Percentiles rank a stretch among this genome's conserved stretches.
phyloP scores from a whole-genome alignment of 352 stramenopile genomes.

The Phytophthora multivora region DNA sequence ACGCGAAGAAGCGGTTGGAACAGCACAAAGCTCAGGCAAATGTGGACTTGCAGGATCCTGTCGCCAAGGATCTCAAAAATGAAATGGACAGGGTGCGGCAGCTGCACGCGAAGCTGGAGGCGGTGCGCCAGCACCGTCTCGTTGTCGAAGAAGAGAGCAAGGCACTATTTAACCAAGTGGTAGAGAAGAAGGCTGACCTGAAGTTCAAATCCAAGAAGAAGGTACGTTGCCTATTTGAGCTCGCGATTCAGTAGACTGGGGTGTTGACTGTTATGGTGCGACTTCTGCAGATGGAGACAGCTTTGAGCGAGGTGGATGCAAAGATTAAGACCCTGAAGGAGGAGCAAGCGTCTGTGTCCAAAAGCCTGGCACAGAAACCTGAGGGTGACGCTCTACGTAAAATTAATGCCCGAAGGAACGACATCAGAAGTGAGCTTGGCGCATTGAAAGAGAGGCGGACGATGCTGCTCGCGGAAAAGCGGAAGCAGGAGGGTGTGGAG shows the following conservation, averaged over 20 bases:
- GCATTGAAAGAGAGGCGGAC: constrained; percentile 83
- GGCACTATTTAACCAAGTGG: constrained; percentile 88
- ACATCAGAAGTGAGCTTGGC: constrained; percentile 85
- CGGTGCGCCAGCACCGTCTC: constrained; percentile 84
- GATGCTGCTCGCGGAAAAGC: constrained; percentile 79
- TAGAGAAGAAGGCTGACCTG: constrained; percentile 89
- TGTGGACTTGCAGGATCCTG: constrained; percentile 71
- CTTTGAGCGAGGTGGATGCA: constrained; percentile 79
- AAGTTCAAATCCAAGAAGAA: constrained; percentile 92
- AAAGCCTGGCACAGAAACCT: constrained; percentile 74
- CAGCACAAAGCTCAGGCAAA: constrained; percentile 83
- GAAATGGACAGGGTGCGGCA: constrained; percentile 88
- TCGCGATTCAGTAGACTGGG: neutral
- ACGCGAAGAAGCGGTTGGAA: constrained; percentile 82
- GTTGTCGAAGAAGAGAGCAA: constrained; percentile 90
- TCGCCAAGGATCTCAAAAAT: constrained; percentile 81
- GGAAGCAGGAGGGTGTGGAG: constrained; percentile 77
- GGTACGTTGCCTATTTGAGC: constrained; percentile 29
- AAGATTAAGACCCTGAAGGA: constrained; percentile 85
- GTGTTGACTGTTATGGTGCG: constrained; percentile 8
- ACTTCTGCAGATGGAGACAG: constrained; percentile 65
- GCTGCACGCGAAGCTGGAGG: constrained; percentile 83
- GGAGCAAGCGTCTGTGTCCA: constrained; percentile 79
- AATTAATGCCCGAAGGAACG: constrained; percentile 82
- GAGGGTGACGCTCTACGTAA: constrained; percentile 82